A percentile compares a stretch with the other conserved stretches of the same genome.
These are phyloP conservation scores for Podaxis carcinomalis DNA, from an alignment of 768 basidiomycete genomes.

Conservation along the genomic window DNA sequence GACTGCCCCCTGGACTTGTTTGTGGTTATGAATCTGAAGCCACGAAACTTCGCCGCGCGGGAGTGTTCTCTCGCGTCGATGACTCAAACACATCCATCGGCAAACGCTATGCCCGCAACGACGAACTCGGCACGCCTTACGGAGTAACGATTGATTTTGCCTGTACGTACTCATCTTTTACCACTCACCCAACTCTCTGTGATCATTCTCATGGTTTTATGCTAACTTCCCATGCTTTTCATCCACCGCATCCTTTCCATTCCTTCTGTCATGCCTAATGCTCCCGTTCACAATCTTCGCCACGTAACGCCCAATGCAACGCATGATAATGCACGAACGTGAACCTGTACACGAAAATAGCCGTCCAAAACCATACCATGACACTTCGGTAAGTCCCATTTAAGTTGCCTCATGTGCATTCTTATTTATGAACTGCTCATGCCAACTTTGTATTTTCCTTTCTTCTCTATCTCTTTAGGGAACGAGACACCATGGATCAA, in stretches of 20 bases:
- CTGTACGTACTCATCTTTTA: constrained; percentile 30
- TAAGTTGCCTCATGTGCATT: constrained; percentile 5
- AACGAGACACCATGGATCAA: constrained; percentile 93
- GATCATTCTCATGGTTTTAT: neutral
- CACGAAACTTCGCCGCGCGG: constrained; percentile 78
- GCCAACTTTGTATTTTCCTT: neutral
- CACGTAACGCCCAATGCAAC: neutral
- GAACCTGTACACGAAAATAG: constrained; percentile 35
- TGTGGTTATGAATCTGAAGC: constrained; percentile 40
- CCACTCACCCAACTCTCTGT: neutral
- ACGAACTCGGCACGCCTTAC: constrained; percentile 97
- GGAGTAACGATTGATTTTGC: constrained; percentile 97
- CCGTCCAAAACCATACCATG: constrained; percentile 88
- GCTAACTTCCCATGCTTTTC: neutral
- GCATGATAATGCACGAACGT: neutral
- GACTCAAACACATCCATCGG: constrained; percentile 95
- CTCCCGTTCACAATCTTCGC: neutral
- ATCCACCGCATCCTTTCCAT: neutral
- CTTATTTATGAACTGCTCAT: neutral
- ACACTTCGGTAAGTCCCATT: constrained; percentile 73
- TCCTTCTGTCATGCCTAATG: neutral
- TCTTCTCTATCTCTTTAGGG: constrained; percentile 40
- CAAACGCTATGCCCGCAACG: constrained; percentile 95
- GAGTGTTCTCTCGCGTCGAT: constrained; percentile 91
- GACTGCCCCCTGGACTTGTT: neutral